Percentiles rank a stretch among this genome's conserved stretches.
These are phyloP conservation scores for Plasmodium inui DNA, from an alignment of 169 alveolate genomes.

Conservation along the genomic window DNA sequence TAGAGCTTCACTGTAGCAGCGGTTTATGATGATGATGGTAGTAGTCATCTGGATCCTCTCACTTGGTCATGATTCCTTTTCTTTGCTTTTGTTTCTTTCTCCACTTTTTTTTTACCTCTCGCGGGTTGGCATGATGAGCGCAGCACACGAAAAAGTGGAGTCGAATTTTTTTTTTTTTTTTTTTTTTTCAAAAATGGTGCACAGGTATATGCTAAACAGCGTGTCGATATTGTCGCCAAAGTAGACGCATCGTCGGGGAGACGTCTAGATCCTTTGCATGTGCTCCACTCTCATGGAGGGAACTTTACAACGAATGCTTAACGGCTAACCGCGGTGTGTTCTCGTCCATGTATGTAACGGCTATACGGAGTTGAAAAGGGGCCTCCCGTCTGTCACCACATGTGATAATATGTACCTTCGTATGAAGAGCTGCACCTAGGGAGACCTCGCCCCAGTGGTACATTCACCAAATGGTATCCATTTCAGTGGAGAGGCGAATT, in stretches of 20 bases:
- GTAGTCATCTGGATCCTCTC: background rate
- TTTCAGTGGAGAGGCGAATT: background rate
- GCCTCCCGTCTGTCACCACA: background rate
- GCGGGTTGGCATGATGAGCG: background rate
- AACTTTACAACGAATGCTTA: background rate
- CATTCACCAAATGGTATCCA: background rate
- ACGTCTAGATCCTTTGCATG: background rate
- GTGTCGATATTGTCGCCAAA: background rate
- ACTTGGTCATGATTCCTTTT: background rate
- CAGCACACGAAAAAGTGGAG: background rate
- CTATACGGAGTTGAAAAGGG: background rate
- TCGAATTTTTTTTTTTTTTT: background rate
- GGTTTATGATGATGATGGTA: background rate
- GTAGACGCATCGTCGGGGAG: background rate
- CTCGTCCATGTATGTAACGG: background rate
- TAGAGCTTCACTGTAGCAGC: background rate
- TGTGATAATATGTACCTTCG: background rate
- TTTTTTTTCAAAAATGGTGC: background rate
- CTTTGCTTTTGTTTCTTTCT: background rate
- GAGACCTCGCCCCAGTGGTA: background rate
- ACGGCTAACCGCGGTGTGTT: background rate
- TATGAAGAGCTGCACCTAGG: background rate
- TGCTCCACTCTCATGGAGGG: background rate
- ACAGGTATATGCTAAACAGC: background rate
- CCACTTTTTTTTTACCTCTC: background rate